Evolutionary conservation across 345 rosid genomes (phyloP), one percentile per base, ranked within the genome.

Genomic region (Heritiera littoralis): DNA sequence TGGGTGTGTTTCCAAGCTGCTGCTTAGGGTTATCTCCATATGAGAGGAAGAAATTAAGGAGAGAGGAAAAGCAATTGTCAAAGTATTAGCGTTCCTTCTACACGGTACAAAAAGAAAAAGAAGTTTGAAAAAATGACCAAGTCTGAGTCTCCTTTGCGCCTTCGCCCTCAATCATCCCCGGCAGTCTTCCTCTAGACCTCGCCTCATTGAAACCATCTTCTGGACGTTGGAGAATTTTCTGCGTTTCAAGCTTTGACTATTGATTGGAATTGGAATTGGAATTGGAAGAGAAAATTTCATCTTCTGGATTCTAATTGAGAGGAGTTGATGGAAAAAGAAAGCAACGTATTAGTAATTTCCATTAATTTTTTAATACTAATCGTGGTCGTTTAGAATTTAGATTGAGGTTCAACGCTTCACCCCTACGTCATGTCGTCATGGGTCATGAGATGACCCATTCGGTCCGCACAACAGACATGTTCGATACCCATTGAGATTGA

Each of bases 231-330:
- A 28, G 74, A 70, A 48, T 28, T 48, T 70, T 70, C 58, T 48
- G 35, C 73, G 35, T 3, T 65, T 65, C 46, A 65, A 38, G 72
- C 58, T 70, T 48, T 70, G 74, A 70, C 74, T 35, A 49, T 48
- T 45, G 12, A 68, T 68, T 46, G 52, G 17, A 48, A 6, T 41
- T 18, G n/a, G n/a, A n/a, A n/a, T n/a, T n/a, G n/a, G n/a, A n/a
- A n/a, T n/a, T n/a, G 54, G 72, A 46, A 45, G 11, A 5, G 35
- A 45, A 23, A 7, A 12, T 2, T 28, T 7, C 56, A 12, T 12
- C 55, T 68, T 69, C 56, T 69, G 74, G 55, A 41, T 43, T 43
- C 12, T 23, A 0, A 1, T 9, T 59, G 1, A 32, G 23, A 32
- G 38, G 38, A 14, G 35, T 28, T 61, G 66, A 30, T 3, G 10